Conservation (phyloP, 805 yeast genomes). For the Hanseniaspora taiwanica region DNA sequence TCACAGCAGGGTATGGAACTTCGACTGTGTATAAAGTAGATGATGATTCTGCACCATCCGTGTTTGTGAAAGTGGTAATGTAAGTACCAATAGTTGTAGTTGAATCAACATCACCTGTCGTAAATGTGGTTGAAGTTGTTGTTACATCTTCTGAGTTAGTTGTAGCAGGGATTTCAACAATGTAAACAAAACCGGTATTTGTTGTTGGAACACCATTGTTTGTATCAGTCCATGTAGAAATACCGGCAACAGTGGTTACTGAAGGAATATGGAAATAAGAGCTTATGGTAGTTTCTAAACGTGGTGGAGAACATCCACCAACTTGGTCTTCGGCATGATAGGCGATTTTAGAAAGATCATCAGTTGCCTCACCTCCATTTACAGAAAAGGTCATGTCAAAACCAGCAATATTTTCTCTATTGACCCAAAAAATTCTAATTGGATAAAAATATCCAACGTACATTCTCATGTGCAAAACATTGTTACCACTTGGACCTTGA, state of each 20-base stretch:
- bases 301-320: too few species aligned
- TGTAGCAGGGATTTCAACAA: not conserved
- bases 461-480: slow-evolving; percentile 9
- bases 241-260: too few species aligned
- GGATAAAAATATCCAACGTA: slow-evolving; percentile 20
- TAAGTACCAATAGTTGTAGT: not conserved
- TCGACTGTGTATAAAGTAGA: not conserved
- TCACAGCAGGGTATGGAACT: not conserved
- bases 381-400: slow-evolving; percentile 9
- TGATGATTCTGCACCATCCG: not conserved
- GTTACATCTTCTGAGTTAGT: not conserved
- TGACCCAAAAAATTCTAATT: slow-evolving; percentile 15
- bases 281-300: too few species aligned
- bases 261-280: too few species aligned
- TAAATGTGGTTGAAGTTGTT: not conserved
- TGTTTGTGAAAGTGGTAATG: not conserved
- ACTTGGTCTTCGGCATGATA: too few species aligned
- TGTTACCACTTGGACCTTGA: slow-evolving; percentile 3
- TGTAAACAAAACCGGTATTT: not conserved
- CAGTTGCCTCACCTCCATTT: slow-evolving; percentile 11
- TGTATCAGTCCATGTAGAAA: too few species aligned
- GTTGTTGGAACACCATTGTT: not conserved
- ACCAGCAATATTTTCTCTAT: slow-evolving; percentile 11
- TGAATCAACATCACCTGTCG: too few species aligned
- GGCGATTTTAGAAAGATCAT: slow-evolving; percentile 10